Evolutionary conservation across 805 yeast species (phyloP), one percentile per base, ranked within the genome.

Genomic region (Cyberlindnera subsufficiens): DNA sequence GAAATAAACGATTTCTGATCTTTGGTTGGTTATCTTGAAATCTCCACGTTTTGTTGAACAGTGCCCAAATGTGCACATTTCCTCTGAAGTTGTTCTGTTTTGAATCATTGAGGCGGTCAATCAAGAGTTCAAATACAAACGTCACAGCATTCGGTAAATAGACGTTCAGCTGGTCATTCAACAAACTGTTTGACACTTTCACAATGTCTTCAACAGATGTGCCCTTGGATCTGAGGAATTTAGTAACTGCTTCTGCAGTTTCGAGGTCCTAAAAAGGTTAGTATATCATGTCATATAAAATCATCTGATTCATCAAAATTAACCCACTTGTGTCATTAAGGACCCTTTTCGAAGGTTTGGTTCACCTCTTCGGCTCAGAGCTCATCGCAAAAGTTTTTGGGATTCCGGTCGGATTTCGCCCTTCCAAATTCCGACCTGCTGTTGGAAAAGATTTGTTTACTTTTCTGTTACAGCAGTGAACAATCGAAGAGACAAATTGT

Each of bases 111-210:
- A 83, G 59, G 42, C 89, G 66, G 54, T 82, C 87, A 40, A 77
- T 68, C 1, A 83, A 46, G 30, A 84, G 64, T 38, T 80, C 86
- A 39, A 82, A 66, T 4, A 82, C 62, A 49, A 84, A 84, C 1
- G 61, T 54, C 19, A 71, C 70, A 42, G 65, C 65, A 43, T 79
- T 74, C 8, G 89, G 90, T 13, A 84, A 68, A 42, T 66, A 70
- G 2, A 77, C 65, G 0, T 42, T 57, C 41, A 58, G 42, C 32
- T 58, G 42, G 16, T 57, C 62, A 25, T 59, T 66, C 17, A 75
- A 55, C 27, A 69, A 61, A 31, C 52, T 53, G 35, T 44, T 51
- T 6, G 66, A 65, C 35, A 58, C 63, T 35, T 36, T 52, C 13
- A 69, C 61, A 17, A 82, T 69, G 20, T 75, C 70, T 5, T 59